Base-by-base conservation (phyloP, 2,329 filamentous ascomycete species). In the Colletotrichum sp. region DNA sequence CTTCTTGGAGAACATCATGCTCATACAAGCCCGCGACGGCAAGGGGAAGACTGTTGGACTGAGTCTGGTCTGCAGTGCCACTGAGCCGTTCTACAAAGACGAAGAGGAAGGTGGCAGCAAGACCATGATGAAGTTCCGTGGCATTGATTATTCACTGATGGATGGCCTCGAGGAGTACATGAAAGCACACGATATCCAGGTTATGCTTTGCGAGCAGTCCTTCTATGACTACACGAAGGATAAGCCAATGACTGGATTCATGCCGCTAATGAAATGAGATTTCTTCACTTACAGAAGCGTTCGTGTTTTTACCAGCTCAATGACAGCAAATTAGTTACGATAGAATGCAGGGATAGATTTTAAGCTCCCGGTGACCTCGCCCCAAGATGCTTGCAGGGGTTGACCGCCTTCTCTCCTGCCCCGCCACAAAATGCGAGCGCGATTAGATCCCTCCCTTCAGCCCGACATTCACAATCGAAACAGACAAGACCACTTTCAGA, bases 151-250 rank as follows among this genome's bases (percentile, higher is more conserved):
- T 3, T 6, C 30, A 1, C 24, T 59, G n/a, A 12, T 66, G 32
- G 24, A 66, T 16, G 12, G 24, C 8, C 10, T 71, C 7, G 6
- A 66, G 32, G 8, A 39, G 18, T 57, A 71, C 10, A 2, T 71
- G 60, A 28, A 65, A 15, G 39, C 8, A 13, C 69, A 71, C 44
- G 9, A 36, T 2, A 4, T 71, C 10, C 6, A 24, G 8, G 15
- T 55, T 2, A 59, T 71, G 62, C 30, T 66, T 26, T 71, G 62
- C n/a, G 16, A 71, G 60, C 69, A 71, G 62, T 7, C 8, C 0
- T 74, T 64, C 26, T 65, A 64, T 52, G 36, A 63, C 3, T 74
- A 55, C 13, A 2, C 52, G 28, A 60, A 39, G 71, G 49, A 44
- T 49, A 0, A 3, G 15, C 24, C 49, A 21, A 21, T 21, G 55